Conservation (phyloP, 768 basidiomycete genomes). For the Omphalotus guepiniiformis region DNA sequence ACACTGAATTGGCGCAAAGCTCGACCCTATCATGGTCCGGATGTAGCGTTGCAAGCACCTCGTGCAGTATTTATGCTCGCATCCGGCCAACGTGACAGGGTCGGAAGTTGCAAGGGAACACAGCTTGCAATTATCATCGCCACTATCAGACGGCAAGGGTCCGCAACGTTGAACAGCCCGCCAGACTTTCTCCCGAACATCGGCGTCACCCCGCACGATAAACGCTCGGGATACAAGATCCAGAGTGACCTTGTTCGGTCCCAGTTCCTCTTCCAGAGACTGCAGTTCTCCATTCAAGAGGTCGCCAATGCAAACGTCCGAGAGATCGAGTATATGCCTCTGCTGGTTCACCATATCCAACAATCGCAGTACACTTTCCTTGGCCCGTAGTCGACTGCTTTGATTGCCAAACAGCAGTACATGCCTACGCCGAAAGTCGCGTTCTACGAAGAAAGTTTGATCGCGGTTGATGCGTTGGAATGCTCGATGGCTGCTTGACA, state of each 20-base stretch:
- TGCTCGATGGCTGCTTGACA: constrained; percentile 32
- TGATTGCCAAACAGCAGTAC: constrained; percentile 38
- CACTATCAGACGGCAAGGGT: constrained; percentile 13
- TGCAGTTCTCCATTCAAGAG: constrained; percentile 37
- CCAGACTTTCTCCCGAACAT: constrained; percentile 25
- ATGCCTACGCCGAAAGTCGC: constrained; percentile 33
- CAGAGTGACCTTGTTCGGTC: background rate
- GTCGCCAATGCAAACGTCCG: constrained; percentile 26
- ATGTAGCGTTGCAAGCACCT: constrained; percentile 45
- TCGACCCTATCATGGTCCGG: constrained; percentile 23
- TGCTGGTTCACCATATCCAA: constrained; percentile 33
- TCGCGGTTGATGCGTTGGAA: constrained; percentile 33
- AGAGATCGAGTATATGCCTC: constrained; percentile 32
- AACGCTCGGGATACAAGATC: constrained; percentile 29
- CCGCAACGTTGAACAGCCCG: constrained; percentile 13
- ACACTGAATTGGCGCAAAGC: constrained; percentile 31
- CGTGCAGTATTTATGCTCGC: constrained; percentile 50
- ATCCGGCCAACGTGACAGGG: constrained; percentile 35
- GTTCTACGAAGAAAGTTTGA: constrained; percentile 30
- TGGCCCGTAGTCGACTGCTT: constrained; percentile 25
- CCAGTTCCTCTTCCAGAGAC: constrained; percentile 25
- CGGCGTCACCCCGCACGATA: constrained; percentile 35
- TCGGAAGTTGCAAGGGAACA: constrained; percentile 28
- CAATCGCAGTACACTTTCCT: constrained; percentile 28
- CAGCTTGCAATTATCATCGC: constrained; percentile 29